Evolutionary conservation across 768 basidiomycete genomes (phyloP).

Genomic region (Pisolithus albus): DNA sequence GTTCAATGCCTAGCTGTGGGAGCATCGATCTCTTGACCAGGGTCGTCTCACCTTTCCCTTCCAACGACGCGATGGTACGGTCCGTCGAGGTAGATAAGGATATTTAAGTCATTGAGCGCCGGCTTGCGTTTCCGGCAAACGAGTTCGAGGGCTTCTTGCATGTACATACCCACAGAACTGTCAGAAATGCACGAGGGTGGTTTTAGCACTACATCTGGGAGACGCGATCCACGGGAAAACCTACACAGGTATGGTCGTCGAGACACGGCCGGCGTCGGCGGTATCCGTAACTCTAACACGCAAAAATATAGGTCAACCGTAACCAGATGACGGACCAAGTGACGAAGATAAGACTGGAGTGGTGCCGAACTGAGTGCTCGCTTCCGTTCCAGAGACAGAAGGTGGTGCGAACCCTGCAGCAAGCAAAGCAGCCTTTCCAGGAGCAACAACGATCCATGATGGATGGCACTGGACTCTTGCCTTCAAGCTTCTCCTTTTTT

Average conservation of each 20-base stretch:
- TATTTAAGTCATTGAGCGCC: slow-evolving; percentile 46
- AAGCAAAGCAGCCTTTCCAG: slow-evolving; percentile 48
- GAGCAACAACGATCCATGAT: slow-evolving; percentile 53
- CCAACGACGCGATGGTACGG: slow-evolving; percentile 95
- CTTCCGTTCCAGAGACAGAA: slow-evolving; percentile 32
- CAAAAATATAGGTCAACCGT: slow-evolving; percentile 79
- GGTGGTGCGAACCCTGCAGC: slow-evolving; percentile 32
- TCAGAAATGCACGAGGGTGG: neutral
- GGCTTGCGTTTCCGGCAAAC: slow-evolving; percentile 69
- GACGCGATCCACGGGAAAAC: slow-evolving; percentile 20
- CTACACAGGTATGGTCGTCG: slow-evolving; percentile 87
- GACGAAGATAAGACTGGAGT: slow-evolving; percentile 57
- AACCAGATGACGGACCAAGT: slow-evolving; percentile 59
- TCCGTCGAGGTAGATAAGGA: slow-evolving; percentile 84
- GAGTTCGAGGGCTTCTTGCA: slow-evolving; percentile 89
- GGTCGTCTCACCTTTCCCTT: slow-evolving; percentile 77
- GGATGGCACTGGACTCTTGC: slow-evolving; percentile 78
- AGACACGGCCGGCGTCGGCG: slow-evolving; percentile 77
- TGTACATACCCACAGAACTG: slow-evolving; percentile 89
- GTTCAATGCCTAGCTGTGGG: slow-evolving; percentile 61
- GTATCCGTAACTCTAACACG: slow-evolving; percentile 76
- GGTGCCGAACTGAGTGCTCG: slow-evolving; percentile 43
- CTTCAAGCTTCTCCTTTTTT: slow-evolving; percentile 74
- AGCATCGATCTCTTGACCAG: slow-evolving; percentile 77
- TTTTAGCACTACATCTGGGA: neutral